phyloP scores from a whole-genome alignment of 2,329 filamentous ascomycete genomes.

The Fusarium chuoi region DNA sequence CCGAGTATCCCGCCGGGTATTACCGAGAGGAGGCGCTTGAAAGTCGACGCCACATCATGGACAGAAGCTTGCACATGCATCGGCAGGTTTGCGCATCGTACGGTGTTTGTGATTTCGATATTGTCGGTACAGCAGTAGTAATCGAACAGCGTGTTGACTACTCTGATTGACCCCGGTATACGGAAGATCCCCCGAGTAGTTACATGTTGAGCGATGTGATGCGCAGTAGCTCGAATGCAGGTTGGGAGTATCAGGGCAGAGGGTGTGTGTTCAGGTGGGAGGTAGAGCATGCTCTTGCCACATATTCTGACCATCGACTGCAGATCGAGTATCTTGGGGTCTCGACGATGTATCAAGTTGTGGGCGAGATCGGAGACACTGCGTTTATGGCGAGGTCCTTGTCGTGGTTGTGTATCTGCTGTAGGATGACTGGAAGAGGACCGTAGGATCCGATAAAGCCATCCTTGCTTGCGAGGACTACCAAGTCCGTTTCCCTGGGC shows the following conservation, averaged over 20 bases:
- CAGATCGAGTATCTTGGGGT: conserved; percentile 63
- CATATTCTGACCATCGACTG: conserved; percentile 70
- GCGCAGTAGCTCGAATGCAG: conserved; percentile 73
- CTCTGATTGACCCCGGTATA: conserved; percentile 67
- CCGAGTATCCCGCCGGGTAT: conserved; percentile 75
- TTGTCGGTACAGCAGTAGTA: conserved; percentile 67
- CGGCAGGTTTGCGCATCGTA: conserved; percentile 68
- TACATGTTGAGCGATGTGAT: conserved; percentile 68
- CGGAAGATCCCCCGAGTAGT: conserved; percentile 70
- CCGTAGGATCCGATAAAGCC: conserved; percentile 53
- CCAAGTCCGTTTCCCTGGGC: conserved; percentile 29
- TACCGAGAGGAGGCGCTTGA: conserved; percentile 72
- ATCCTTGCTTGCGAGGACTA: conserved; percentile 48
- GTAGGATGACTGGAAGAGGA: conserved; percentile 34
- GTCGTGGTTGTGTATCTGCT: conserved; percentile 6
- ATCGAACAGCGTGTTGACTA: conserved; percentile 69
- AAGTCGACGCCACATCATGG: conserved; percentile 74
- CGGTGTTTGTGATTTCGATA: conserved; percentile 65
- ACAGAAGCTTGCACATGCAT: conserved; percentile 67
- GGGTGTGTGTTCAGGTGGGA: conserved; percentile 68
- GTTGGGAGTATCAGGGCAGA: conserved; percentile 69
- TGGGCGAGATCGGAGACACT: conserved; percentile 67
- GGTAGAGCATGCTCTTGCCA: conserved; percentile 69
- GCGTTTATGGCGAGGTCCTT: conserved; percentile 54
- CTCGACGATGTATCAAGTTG: conserved; percentile 57